Evolutionary conservation across 2,329 filamentous ascomycete genomes (phyloP), one percentile per base, ranked within the genome.

Genomic region (Clarireedia homoeocarpa): DNA sequence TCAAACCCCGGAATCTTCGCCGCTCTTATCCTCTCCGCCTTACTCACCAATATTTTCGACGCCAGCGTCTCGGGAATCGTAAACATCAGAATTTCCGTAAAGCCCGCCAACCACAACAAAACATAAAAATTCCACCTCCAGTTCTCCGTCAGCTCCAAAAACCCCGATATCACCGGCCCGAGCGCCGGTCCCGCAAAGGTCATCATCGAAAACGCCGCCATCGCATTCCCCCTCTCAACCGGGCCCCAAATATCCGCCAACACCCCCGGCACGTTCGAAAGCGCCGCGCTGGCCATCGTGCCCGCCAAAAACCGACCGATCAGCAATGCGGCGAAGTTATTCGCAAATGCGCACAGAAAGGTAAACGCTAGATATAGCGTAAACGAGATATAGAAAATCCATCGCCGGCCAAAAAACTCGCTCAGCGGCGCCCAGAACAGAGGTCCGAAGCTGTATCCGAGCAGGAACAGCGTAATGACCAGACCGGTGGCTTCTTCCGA

Each of bases 271-370:
- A 79, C 77, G 64, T 85, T 85, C 30, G 80, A 84, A 60, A 85
- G 71, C 2, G 82, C 77, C 6, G 80, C 80, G 3, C 79, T 79
- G 9, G 82, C 83, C 66, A 84, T 85, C 2, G 79, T 73, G 42
- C 83, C 82, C 2, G 79, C 79, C 49, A 88, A 80, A 72, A 88
- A 88, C 44, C 86, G 81, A 36, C 87, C 75, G 7, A 86, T 74
- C 20, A 89, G 71, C 2, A 89, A 71, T 1, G 79, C 78, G 34
- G 71, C 74, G 59, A 85, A 81, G 60, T 78, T 83, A 53, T 79
- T 72, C 0, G 80, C 73, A 12, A 79, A 83, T 0, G 81, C 80
- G 24, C 75, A 77, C 4, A 76, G 83, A 38, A 79, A 82, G 63
- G 81, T 85, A 67, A 88, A 88, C 1, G 76, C 76, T 0, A 81